Base-by-base conservation (phyloP, 352 stramenopile genomes). In the Pythium graminicola region DNA sequence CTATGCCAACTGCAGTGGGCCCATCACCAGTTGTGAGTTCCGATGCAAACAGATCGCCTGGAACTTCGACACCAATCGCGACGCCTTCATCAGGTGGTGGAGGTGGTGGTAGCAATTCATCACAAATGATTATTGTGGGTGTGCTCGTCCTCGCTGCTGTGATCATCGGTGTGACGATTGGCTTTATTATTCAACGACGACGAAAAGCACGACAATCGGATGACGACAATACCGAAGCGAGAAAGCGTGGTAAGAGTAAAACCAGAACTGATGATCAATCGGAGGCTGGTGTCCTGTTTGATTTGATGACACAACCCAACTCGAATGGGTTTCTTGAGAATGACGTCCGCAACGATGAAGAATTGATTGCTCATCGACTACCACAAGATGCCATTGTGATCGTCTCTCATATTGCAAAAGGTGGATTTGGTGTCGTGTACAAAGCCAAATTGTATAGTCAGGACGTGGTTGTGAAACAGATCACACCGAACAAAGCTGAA, bases 391-490 rank as follows among this genome's bases (percentile, higher is more conserved):
- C 82, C 19, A 55, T 86, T 14, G 69, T 69, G 36, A 56, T 86
- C 16, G 73, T 58, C 22, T 70, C 76, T 19, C 73, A 64, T 24
- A 71, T 86, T 54, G 80, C 67, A 47, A 75, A 77, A 24, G 76
- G 76, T 33, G 76, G 73, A 19, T 84, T 83, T 47, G 76, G 76
- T 6, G 45, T 78, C 23, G 73, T 86, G n/a, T 86, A 79, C 57
- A 71, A 60, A 24, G 76, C 73, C 13, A 62, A 73, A 16, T 86
- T 82, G 62, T 72, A 79, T 19, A 64, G 69, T 7, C 71, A 64
- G 27, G 66, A 65, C 16, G 73, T 86, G 11, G 76, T 73, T 19
- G 83, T 86, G 50, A 86, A 86, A 60, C 65, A 63, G n/a, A 75
- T 86, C 51, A 65, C 64, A n/a, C 60, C 60, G 13, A 73, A 86